phyloP scores from a whole-genome alignment of 2,329 filamentous ascomycete species.

The Scytalidium lignicola region DNA sequence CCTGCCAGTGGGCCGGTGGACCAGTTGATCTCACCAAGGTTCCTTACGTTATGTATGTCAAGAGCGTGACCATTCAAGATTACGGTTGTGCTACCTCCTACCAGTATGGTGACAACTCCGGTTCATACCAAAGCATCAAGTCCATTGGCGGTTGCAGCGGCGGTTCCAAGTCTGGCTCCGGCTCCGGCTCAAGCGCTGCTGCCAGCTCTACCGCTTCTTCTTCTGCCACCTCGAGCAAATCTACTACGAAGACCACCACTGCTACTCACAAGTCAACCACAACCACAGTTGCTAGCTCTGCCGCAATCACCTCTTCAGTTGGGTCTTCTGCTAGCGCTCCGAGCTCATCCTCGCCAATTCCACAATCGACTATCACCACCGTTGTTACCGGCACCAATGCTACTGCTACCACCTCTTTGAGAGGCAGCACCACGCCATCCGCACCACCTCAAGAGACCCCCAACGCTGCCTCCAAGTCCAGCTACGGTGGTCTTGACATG shows the following conservation, averaged over 20 bases:
- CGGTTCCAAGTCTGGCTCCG: neutral
- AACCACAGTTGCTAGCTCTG: neutral
- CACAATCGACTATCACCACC: neutral
- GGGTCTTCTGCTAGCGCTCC: neutral
- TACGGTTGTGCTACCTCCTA: slow-evolving; percentile 44
- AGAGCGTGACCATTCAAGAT: slow-evolving; percentile 45
- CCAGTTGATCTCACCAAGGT: slow-evolving; percentile 37
- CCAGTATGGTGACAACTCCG: slow-evolving; percentile 42
- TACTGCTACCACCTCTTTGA: neutral
- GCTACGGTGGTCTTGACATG: slow-evolving; percentile 22
- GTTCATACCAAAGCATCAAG: slow-evolving; percentile 43
- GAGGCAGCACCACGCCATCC: neutral
- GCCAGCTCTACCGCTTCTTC: slow-evolving; percentile 6
- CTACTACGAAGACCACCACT: slow-evolving; percentile 5
- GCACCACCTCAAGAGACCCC: slow-evolving; percentile 2
- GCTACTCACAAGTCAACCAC: slow-evolving; percentile 11
- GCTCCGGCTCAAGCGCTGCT: slow-evolving; percentile 5
- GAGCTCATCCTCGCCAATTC: neutral
- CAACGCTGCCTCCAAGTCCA: slow-evolving; percentile 16
- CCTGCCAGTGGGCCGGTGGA: slow-evolving; percentile 64
- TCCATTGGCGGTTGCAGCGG: slow-evolving; percentile 19
- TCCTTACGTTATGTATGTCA: slow-evolving; percentile 47
- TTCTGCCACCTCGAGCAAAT: slow-evolving; percentile 4
- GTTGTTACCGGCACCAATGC: neutral
- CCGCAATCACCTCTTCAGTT: neutral